Evolutionary conservation across 306 rosid species (phyloP).

Genomic region (Citrullus mucosospermus): DNA sequence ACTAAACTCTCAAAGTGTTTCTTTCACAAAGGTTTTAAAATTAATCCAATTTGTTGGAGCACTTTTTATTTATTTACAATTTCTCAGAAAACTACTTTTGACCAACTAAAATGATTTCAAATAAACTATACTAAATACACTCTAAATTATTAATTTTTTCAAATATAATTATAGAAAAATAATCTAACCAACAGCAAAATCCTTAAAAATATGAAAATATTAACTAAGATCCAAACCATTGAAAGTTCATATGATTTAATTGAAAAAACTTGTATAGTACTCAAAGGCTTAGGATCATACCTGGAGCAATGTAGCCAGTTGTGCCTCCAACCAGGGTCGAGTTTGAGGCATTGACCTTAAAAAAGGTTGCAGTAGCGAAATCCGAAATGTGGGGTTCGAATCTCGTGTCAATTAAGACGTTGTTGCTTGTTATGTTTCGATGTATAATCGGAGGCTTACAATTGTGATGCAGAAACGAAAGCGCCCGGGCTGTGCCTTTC

Average conservation of each 20-base stretch:
- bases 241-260: no score
- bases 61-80: no score
- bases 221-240: background rate
- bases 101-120: no score
- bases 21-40: no score
- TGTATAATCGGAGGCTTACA: conserved; percentile 20
- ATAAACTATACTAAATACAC: no score
- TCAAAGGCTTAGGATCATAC: background rate
- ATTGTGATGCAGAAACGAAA: conserved; percentile 12
- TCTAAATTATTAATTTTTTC: no score
- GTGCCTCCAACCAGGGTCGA: conserved; percentile 23
- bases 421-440: conserved; percentile 30
- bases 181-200: background rate
- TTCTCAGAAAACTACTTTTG: no score
- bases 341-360: conserved; percentile 10
- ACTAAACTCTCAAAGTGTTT: no score
- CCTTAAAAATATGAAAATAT: background rate
- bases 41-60: no score
- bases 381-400: conserved; percentile 25
- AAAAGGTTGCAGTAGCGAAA: conserved; percentile 7
- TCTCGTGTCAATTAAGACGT: conserved; percentile 16
- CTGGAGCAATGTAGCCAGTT: conserved; percentile 39
- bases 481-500: conserved; percentile 18
- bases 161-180: no score
- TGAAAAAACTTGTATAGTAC: background rate